These are phyloP conservation scores for Phaeophleospora eucalypticola DNA, from an alignment of 2,329 filamentous ascomycete species.

Conservation along the genomic window DNA sequence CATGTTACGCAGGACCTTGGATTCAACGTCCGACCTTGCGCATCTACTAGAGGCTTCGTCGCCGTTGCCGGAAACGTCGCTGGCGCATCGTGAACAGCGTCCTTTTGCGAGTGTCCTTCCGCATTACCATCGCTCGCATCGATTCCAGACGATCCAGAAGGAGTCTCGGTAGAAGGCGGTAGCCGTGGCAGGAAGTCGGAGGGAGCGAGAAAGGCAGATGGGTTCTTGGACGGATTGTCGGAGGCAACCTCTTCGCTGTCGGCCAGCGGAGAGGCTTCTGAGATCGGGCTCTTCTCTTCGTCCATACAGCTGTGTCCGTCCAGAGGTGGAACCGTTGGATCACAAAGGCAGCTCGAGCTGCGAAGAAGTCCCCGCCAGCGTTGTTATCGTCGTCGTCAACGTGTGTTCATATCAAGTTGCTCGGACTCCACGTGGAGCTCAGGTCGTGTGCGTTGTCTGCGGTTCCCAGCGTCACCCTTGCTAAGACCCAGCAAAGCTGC, in stretches of 20 bases:
- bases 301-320: neutral
- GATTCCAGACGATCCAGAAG: conserved; percentile 5
- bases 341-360: too few species aligned
- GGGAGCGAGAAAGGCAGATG: conserved; percentile 16
- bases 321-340: neutral
- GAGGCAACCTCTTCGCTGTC: neutral
- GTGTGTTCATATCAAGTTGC: too few species aligned
- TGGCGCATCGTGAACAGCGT: conserved; percentile 7
- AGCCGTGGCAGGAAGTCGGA: conserved; percentile 24
- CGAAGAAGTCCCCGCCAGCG: too few species aligned
- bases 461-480: too few species aligned
- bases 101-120: conserved; percentile 3
- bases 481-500: too few species aligned
- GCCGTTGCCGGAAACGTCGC: conserved; percentile 1
- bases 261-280: conserved; percentile 5
- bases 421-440: too few species aligned
- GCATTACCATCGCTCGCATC: neutral
- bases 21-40: conserved; percentile 33
- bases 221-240: conserved; percentile 2
- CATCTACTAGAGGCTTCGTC: conserved; percentile 25
- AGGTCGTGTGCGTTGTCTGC: too few species aligned
- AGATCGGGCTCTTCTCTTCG: neutral
- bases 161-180: conserved; percentile 21
- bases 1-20: conserved; percentile 50
- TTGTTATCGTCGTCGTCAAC: too few species aligned